phyloP scores from a whole-genome alignment of 2,329 filamentous ascomycete genomes.

The Colletotrichum lini region DNA sequence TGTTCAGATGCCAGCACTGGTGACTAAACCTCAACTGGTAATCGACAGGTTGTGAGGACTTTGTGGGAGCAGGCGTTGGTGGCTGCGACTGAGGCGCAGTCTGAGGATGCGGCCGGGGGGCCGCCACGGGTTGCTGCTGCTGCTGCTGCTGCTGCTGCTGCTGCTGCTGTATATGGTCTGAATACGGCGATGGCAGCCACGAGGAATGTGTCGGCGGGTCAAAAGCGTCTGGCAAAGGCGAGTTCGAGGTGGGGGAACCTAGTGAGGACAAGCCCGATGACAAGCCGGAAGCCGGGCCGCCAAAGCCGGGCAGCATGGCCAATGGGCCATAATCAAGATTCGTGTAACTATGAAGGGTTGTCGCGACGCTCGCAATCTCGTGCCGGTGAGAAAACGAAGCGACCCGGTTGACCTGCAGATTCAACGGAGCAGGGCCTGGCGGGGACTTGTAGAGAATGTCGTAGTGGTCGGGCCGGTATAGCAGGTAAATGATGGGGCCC shows the following conservation, averaged over 20 bases:
- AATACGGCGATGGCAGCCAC: slow-evolving; percentile 55
- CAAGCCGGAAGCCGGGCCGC: slow-evolving; percentile 47
- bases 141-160: slow-evolving; percentile 41
- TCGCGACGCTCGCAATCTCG: slow-evolving; percentile 57
- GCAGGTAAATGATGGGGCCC: slow-evolving; percentile 69
- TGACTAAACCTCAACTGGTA: slow-evolving; percentile 67
- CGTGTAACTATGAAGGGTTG: slow-evolving; percentile 58
- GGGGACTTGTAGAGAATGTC: slow-evolving; percentile 85
- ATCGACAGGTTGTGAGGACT: slow-evolving; percentile 38
- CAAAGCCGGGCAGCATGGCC: slow-evolving; percentile 63
- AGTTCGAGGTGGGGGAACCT: slow-evolving; percentile 49
- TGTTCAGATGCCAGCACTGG: slow-evolving; percentile 65
- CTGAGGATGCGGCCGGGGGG: slow-evolving; percentile 49
- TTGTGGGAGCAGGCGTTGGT: slow-evolving; percentile 24
- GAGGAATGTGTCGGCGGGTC: slow-evolving; percentile 52
- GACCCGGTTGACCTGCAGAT: slow-evolving; percentile 69
- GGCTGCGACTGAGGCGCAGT: slow-evolving; percentile 29
- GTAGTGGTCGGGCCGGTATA: slow-evolving; percentile 87
- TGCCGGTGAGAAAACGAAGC: slow-evolving; percentile 62
- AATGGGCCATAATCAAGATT: slow-evolving; percentile 60
- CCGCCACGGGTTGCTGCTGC: slow-evolving; percentile 46
- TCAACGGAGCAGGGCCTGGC: slow-evolving; percentile 49
- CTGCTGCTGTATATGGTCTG: slow-evolving; percentile 49
- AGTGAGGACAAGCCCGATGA: slow-evolving; percentile 54
- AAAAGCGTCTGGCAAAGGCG: slow-evolving; percentile 47